Evolutionary conservation across 2,329 filamentous ascomycete genomes (phyloP).

Genomic region (Penicillium sp.): DNA sequence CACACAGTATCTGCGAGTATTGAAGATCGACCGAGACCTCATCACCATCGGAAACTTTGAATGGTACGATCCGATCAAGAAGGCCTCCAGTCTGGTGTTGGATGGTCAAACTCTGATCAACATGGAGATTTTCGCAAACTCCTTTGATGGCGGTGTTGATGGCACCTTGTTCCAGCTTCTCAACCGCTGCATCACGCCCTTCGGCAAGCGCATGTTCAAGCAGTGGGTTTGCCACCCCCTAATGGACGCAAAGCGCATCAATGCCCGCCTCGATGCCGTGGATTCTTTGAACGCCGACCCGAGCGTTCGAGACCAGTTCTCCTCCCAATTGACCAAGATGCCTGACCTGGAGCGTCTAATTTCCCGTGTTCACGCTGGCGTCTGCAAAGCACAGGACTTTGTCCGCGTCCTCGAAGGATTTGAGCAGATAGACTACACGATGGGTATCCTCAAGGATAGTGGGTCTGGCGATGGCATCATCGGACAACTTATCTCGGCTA

Average conservation of each 20-base stretch:
- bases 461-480: constrained; percentile 79
- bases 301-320: constrained; percentile 79
- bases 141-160: constrained; percentile 76
- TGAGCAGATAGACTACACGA: constrained; percentile 95
- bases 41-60: constrained; percentile 88
- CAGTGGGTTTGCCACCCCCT: constrained; percentile 98
- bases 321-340: constrained; percentile 82
- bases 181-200: constrained; percentile 92
- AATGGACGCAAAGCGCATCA: constrained; percentile 81
- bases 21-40: constrained; percentile 86
- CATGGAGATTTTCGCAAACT: constrained; percentile 94
- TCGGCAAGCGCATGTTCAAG: constrained; percentile 91
- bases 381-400: constrained; percentile 90
- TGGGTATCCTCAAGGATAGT: constrained; percentile 72
- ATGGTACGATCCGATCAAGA: constrained; percentile 89
- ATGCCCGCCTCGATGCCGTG: constrained; percentile 89
- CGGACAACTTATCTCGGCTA: constrained; percentile 74
- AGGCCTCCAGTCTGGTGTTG: constrained; percentile 81
- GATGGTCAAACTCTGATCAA: constrained; percentile 97
- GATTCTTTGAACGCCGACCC: constrained; percentile 85
- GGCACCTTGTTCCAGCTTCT: constrained; percentile 88
- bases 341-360: constrained; percentile 92
- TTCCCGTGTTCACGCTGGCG: constrained; percentile 87
- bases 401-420: constrained; percentile 91
- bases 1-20: constrained; percentile 76